Percentiles rank a stretch among this genome's conserved stretches.
Conservation (phyloP, 768 basidiomycete species). For the Amyloporia xantha region DNA sequence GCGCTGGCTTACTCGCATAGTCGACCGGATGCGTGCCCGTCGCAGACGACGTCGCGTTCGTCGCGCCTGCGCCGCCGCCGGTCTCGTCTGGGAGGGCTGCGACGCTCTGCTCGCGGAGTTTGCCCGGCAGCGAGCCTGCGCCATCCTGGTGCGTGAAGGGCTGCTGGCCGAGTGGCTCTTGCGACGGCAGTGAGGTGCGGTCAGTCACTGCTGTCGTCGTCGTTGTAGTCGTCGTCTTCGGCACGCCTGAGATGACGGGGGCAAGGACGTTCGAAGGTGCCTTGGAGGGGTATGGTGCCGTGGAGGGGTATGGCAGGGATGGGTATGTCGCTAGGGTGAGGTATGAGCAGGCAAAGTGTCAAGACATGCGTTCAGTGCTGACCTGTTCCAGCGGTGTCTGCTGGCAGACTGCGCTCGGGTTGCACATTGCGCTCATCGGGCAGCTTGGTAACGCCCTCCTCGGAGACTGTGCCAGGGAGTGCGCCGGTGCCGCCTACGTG, state of each 20-base stretch:
- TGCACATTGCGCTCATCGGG: conserved; percentile 41
- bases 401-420: no score
- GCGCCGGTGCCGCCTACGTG: conserved; percentile 38
- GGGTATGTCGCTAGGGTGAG: conserved; percentile 2
- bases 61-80: not conserved
- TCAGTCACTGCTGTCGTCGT: conserved; percentile 10
- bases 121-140: conserved; percentile 19
- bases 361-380: no score
- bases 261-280: not conserved
- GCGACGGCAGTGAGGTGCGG: conserved; percentile 11
- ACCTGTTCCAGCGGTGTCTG: no score
- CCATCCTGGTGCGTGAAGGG: conserved; percentile 15
- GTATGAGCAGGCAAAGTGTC: no score
- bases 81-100: conserved; percentile 18
- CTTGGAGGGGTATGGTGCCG: not conserved
- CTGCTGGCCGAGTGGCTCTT: conserved; percentile 11
- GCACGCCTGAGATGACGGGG: no score
- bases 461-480: conserved; percentile 39
- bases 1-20: not conserved
- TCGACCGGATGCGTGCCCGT: conserved; percentile 1
- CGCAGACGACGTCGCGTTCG: conserved; percentile 1
- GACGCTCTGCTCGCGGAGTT: conserved; percentile 14
- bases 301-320: not conserved
- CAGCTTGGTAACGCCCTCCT: conserved; percentile 40
- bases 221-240: not conserved